These are phyloP conservation scores for Yarrowia phangngaensis DNA, from an alignment of 805 yeast genomes.

Conservation along the genomic window DNA sequence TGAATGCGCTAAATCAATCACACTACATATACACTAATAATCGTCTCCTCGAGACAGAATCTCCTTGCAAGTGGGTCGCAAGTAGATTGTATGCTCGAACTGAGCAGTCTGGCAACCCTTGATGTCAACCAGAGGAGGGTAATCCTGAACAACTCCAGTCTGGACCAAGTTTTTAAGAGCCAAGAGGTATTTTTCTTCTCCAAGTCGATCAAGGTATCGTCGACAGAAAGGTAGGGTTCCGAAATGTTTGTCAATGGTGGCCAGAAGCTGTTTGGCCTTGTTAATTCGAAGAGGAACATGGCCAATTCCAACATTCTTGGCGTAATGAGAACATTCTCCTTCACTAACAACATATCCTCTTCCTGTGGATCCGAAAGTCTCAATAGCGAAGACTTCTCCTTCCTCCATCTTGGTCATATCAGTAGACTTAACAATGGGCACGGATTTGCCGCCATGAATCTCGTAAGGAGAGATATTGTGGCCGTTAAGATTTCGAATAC, in stretches of 20 bases:
- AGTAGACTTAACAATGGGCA: conserved; percentile 90
- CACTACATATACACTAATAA: conserved; percentile 46
- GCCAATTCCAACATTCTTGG: conserved; percentile 52
- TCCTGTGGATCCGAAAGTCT: conserved; percentile 97
- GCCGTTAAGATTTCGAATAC: conserved; percentile 90
- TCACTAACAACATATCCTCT: conserved; percentile 78
- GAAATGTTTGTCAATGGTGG: conserved; percentile 71
- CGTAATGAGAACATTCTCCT: conserved; percentile 96
- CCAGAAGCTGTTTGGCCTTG: conserved; percentile 65
- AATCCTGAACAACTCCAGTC: conserved; percentile 84
- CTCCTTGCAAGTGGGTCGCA: conserved; percentile 90
- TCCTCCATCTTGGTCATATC: conserved; percentile 98
- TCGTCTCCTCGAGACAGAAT: conserved; percentile 95
- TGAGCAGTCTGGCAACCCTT: conserved; percentile 93
- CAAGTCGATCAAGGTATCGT: conserved; percentile 84
- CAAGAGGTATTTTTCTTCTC: conserved; percentile 84
- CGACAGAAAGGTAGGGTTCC: conserved; percentile 97
- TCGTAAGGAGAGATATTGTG: conserved; percentile 81
- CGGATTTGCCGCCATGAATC: conserved; percentile 94
- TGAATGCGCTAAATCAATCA: background rate
- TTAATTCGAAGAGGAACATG: conserved; percentile 54
- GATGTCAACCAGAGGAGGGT: conserved; percentile 85
- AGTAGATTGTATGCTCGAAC: conserved; percentile 86
- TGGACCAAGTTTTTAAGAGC: conserved; percentile 82
- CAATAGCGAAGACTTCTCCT: conserved; percentile 96